phyloP scores from a whole-genome alignment of 495 filamentous ascomycete species.

The Xylaria longipes region DNA sequence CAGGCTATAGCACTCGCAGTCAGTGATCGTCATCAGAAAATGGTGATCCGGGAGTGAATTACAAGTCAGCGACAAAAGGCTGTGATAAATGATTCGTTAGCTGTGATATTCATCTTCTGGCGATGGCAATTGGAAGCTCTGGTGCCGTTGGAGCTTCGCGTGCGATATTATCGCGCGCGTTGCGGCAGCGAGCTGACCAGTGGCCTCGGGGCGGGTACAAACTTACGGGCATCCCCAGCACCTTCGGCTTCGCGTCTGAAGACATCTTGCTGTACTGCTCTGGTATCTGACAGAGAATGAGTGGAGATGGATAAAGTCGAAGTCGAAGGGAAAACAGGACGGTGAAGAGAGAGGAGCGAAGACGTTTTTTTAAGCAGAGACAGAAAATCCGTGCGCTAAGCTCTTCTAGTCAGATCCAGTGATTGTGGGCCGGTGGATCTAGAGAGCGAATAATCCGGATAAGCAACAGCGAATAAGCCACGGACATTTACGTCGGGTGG shows the following conservation, averaged over 20 bases:
- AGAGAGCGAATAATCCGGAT: no score
- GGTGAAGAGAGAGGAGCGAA: not conserved
- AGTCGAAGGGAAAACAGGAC: not conserved
- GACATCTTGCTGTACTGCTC: constrained; percentile 65
- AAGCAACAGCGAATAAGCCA: no score
- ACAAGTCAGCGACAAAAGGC: constrained; percentile 93
- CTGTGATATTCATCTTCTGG: not conserved
- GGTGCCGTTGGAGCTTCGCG: not conserved
- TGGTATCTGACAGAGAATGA: constrained; percentile 51
- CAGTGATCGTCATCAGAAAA: constrained; percentile 14
- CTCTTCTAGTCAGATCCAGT: no score
- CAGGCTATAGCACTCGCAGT: constrained; percentile 42
- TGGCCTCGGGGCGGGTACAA: constrained; percentile 15
- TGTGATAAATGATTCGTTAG: constrained; percentile 33
- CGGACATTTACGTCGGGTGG: no score
- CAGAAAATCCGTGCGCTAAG: no score
- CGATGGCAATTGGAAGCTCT: not conserved
- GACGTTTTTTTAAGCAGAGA: no score
- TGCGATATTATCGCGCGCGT: constrained; percentile 6
- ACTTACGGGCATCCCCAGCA: constrained; percentile 91
- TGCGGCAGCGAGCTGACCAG: constrained; percentile 21
- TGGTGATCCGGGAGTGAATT: constrained; percentile 18
- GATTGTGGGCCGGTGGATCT: no score
- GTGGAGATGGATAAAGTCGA: constrained; percentile 48
- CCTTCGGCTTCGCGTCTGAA: constrained; percentile 46